Conservation (phyloP, 2,329 filamentous ascomycete genomes). For the Tolypocladium endophyticum region DNA sequence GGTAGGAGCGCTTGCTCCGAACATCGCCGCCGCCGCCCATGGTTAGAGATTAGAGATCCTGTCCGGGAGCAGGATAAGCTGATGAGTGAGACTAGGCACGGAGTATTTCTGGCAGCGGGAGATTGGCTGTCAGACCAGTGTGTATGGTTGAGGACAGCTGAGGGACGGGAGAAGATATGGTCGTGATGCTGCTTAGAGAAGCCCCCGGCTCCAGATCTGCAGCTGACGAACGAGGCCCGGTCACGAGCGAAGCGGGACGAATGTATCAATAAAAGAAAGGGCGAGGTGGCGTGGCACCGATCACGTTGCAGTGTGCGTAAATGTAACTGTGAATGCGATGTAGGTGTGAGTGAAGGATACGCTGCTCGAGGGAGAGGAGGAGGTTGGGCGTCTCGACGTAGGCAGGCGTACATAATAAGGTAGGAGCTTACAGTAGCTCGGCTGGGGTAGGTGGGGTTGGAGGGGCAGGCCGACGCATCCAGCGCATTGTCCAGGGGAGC, state of each 20-base stretch:
- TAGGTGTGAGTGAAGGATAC: background rate
- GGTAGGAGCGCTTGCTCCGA: constrained; percentile 38
- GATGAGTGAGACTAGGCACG: constrained; percentile 24
- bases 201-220: constrained; percentile 11
- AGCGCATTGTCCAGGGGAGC: background rate
- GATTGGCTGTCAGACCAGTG: constrained; percentile 9
- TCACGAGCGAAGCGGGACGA: background rate
- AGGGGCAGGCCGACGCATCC: background rate
- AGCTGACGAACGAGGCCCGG: constrained; percentile 7
- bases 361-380: background rate
- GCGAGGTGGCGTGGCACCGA: background rate
- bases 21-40: constrained; percentile 41
- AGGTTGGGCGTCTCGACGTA: background rate
- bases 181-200: constrained; percentile 11
- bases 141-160: constrained; percentile 14
- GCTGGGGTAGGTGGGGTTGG: background rate
- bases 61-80: constrained; percentile 23
- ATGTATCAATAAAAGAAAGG: background rate
- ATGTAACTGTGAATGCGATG: background rate
- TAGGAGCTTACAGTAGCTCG: background rate
- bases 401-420: too few relatives aligned
- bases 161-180: constrained; percentile 11
- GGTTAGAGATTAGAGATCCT: constrained; percentile 16
- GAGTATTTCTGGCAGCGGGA: constrained; percentile 11
- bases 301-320: constrained; percentile 1